Conservation (phyloP, 139 green algal species). For the Auxenochlorella pyrenoidosa region DNA sequence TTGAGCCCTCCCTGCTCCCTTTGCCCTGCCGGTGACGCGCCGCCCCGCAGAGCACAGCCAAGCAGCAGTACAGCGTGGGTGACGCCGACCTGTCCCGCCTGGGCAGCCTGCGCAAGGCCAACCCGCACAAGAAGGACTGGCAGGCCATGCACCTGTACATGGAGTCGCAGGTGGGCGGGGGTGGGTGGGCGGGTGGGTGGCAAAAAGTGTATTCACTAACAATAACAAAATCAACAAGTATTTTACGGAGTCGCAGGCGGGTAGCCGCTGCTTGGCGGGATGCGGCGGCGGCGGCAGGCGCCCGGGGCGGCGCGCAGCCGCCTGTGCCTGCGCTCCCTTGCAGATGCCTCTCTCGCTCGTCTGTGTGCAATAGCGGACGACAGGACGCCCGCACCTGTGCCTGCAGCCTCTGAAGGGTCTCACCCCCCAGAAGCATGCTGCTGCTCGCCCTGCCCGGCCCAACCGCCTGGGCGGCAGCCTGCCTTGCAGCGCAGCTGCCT, state of each 20-base stretch:
- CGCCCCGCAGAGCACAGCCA: constrained; percentile 55
- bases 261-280: too few relatives aligned
- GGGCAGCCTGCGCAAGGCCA: constrained; percentile 62
- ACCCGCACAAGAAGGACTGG: constrained; percentile 76
- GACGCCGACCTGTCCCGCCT: constrained; percentile 67
- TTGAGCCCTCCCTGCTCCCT: background rate
- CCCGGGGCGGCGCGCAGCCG: too few relatives aligned
- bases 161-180: constrained; percentile 54
- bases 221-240: too few relatives aligned
- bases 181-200: too few relatives aligned
- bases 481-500: background rate
- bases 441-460: background rate
- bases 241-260: too few relatives aligned
- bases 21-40: background rate
- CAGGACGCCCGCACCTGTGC: background rate
- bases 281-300: too few relatives aligned
- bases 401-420: background rate
- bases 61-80: constrained; percentile 61
- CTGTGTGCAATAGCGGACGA: too few relatives aligned
- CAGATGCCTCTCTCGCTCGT: background rate
- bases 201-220: too few relatives aligned
- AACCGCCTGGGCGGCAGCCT: background rate
- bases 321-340: too few relatives aligned
- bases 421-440: too few relatives aligned
- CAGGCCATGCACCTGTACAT: constrained; percentile 76